Conservation (phyloP, 495 filamentous ascomycete genomes). For the Neurospora africana region DNA sequence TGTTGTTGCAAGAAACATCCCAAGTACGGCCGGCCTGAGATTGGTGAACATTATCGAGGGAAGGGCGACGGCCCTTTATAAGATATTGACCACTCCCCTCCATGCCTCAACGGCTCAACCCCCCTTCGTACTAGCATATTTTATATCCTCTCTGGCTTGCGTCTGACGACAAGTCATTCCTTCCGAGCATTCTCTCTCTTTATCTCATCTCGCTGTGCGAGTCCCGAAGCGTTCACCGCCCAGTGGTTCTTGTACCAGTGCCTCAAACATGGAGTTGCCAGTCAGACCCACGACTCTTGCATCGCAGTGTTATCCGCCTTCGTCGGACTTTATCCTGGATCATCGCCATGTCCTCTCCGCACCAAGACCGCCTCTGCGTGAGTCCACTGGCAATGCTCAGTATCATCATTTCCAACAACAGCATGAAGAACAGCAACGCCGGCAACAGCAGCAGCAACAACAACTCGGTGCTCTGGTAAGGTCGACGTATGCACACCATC, state of each 20-base stretch:
- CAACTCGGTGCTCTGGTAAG: constrained; percentile 20
- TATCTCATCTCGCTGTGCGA: constrained; percentile 33
- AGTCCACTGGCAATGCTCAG: constrained; percentile 41
- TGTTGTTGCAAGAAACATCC: constrained; percentile 10
- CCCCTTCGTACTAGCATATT: constrained; percentile 11
- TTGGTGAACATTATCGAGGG: constrained; percentile 6
- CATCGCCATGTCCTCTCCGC: constrained; percentile 11
- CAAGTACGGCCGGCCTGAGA: constrained; percentile 6
- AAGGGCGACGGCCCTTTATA: constrained; percentile 14
- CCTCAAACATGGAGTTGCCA: constrained; percentile 16
- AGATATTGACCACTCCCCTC: constrained; percentile 12
- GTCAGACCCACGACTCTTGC: constrained; percentile 16
- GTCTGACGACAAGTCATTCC: constrained; percentile 23
- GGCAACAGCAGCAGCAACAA: neutral
- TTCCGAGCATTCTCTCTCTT: constrained; percentile 46
- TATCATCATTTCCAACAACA: constrained; percentile 14
- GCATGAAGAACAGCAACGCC: neutral
- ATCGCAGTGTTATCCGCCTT: constrained; percentile 19
- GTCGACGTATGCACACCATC: constrained; percentile 25
- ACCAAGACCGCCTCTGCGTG: constrained; percentile 34
- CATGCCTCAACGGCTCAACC: constrained; percentile 3
- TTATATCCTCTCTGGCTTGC: constrained; percentile 28
- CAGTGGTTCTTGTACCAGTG: constrained; percentile 2
- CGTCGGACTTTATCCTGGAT: constrained; percentile 10
- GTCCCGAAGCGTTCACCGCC: constrained; percentile 6